phyloP scores from a whole-genome alignment of 164 flowering plant genomes.

The Umbellularia californica region DNA sequence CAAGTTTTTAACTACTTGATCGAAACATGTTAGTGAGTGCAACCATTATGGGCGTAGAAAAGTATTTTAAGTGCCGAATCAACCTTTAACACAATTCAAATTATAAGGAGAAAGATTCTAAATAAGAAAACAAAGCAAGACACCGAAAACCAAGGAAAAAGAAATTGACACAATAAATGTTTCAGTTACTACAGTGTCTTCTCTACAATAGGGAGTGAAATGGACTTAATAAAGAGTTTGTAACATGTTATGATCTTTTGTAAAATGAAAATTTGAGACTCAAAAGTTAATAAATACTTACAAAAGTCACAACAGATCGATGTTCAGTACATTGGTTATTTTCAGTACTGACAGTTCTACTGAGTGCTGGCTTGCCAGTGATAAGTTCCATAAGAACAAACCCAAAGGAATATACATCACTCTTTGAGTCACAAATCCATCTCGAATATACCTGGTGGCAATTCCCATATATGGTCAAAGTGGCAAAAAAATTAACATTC shows the following conservation, averaged over 20 bases:
- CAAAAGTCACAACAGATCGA: constrained; percentile 26
- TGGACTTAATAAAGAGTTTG: neutral
- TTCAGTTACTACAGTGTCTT: neutral
- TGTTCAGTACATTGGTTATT: constrained; percentile 18
- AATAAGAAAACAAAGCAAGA: too few species aligned
- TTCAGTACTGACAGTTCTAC: constrained; percentile 12
- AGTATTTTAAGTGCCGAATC: too few species aligned
- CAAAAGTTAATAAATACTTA: constrained; percentile 7
- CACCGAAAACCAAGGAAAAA: too few species aligned
- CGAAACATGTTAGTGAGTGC: too few species aligned
- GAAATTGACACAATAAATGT: too few species aligned
- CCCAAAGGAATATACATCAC: constrained; percentile 32
- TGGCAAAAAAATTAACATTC: too few species aligned
- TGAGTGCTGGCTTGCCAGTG: constrained; percentile 30
- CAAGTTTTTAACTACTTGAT: too few species aligned
- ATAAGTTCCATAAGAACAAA: constrained; percentile 34
- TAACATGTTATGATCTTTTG: neutral
- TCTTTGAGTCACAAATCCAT: constrained; percentile 33
- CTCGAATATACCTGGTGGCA: constrained; percentile 25
- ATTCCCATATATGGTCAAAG: neutral
- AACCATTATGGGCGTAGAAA: too few species aligned
- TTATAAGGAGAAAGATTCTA: too few species aligned
- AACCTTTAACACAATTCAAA: too few species aligned
- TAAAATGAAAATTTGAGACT: neutral
- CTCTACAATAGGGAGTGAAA: neutral